Base-by-base conservation (phyloP, 192 early-diverging fungal genomes). In the Nowakowskiella sp. region DNA sequence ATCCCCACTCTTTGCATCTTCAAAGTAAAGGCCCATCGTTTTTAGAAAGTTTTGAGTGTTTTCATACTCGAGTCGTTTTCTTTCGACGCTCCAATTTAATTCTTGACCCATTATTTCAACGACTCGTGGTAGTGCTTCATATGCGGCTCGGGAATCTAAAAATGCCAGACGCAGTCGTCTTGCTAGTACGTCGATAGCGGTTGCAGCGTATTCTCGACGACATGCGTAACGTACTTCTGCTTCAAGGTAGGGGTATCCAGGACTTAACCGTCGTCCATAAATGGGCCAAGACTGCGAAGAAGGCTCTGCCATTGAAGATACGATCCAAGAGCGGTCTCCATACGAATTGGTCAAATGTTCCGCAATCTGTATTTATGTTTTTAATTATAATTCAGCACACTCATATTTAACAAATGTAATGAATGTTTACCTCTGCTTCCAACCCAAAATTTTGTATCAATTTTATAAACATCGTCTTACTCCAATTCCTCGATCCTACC, bases 361-460 rank as follows among this genome's bases (percentile, higher is more conserved):
- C 43, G 94, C 94, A 23, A 94, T 80, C 55, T 73, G 28, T 3
- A 29, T 13, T 24, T 6, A 50, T 4, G 49, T 23, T 29, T 23
- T 8, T n/a, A n/a, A n/a, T n/a, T n/a, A n/a, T n/a, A n/a, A n/a
- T n/a, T n/a, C n/a, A n/a, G n/a, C n/a, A n/a, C n/a, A n/a, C n/a
- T n/a, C n/a, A n/a, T n/a, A n/a, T n/a, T n/a, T n/a, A n/a, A n/a
- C n/a, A n/a, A n/a, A n/a, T n/a, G n/a, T 58, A 55, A 0, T 31
- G 29, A n/a, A n/a, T n/a, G n/a, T n/a, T n/a, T 34, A 64, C 81
- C 44, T 89, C 88, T 0, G 86, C 82, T 62, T 97, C 94, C 36
- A 97, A 70, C 44, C 92, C 92, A 78, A 91, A 94, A 65, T 84
- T 88, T 73, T 97, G 94, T 57, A 94, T 87, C 3, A 97, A 74